Evolutionary conservation across 306 rosid genomes (phyloP), one percentile per base, ranked within the genome.

Genomic region (Purshia tridentata): DNA sequence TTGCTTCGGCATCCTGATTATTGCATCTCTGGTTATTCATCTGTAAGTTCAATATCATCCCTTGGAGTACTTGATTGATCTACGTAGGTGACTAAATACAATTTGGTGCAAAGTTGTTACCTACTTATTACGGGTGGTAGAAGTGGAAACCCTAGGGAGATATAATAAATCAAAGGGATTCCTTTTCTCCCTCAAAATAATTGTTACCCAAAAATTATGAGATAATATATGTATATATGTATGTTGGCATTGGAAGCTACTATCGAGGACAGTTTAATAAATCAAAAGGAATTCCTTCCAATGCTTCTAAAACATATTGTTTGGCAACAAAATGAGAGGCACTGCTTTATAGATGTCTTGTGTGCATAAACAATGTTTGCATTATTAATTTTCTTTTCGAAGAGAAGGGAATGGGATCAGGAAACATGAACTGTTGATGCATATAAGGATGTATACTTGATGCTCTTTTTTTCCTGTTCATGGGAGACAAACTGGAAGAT

Each of bases 1-100:
- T 86, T 94, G 84, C 99, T 91, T 77, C 89, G 95, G 47, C 96
- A 94, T 81, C 97, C 97, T 42, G 97, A 90, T 85, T 90, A 89
- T 76, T 94, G 96, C 77, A 94, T 94, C 72, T 94, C 99, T 0
- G 97, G 91, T 69, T 89, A 91, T 62, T 88, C 97, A 55, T 83
- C 95, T 51, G 99, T 94, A 87, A 91, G 99, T 86, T 83, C 55
- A 48, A 66, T 76, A 65, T 62, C 48, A 78, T 84, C 67, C 76
- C 40, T 54, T 42, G 37, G 16, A 76, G 37, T 52, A 67, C 23
- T 60, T 66, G 39, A 41, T 67, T 75, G 50, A 55, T 72, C 4
- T 53, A 35, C 23, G 4, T 9, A 41, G 12, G 46, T 44, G 47
- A 42, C 22, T 4, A 14, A 62, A 18, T 65, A 48, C n/a, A 65